A percentile compares a stretch with the other conserved stretches of the same genome.
phyloP scores from a whole-genome alignment of 352 stramenopile species.

The Phytophthora melonis region DNA sequence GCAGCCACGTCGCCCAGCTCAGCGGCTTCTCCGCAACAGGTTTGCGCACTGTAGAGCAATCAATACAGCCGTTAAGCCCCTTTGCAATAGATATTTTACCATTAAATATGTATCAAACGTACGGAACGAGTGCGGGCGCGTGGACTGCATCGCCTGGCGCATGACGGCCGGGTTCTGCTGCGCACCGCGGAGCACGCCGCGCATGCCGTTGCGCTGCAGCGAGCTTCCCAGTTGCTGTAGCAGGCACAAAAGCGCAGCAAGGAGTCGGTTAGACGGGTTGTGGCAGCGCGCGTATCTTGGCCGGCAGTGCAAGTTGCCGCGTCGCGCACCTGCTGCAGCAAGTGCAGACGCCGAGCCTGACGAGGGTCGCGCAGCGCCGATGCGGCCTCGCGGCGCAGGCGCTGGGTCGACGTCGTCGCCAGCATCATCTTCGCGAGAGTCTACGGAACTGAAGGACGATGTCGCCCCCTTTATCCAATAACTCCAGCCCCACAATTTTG shows the following conservation, averaged over 20 bases:
- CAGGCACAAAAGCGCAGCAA: neutral
- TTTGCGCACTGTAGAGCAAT: constrained; percentile 47
- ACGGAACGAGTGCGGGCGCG: constrained; percentile 65
- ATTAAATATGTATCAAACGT: constrained; percentile 24
- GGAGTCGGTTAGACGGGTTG: neutral
- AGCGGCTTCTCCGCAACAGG: constrained; percentile 56
- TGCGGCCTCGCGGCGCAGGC: constrained; percentile 66
- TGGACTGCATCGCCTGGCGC: constrained; percentile 63
- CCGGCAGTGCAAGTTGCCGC: neutral
- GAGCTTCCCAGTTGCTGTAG: constrained; percentile 73
- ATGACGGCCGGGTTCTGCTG: constrained; percentile 47
- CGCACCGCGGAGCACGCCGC: constrained; percentile 36
- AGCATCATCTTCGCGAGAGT: constrained; percentile 40
- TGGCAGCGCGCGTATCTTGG: constrained; percentile 15
- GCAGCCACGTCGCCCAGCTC: constrained; percentile 79
- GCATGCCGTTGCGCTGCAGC: constrained; percentile 63
- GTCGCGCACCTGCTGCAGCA: constrained; percentile 73
- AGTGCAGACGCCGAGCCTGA: constrained; percentile 68
- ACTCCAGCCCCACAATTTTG: constrained; percentile 31
- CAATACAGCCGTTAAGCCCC: neutral
- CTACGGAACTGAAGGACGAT: constrained; percentile 10
- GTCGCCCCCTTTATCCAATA: constrained; percentile 36
- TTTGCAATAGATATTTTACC: neutral
- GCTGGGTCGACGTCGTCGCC: constrained; percentile 63
- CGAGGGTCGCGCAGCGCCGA: constrained; percentile 63